phyloP scores from a whole-genome alignment of 208 protist genomes.

The Trypanosoma avium region DNA sequence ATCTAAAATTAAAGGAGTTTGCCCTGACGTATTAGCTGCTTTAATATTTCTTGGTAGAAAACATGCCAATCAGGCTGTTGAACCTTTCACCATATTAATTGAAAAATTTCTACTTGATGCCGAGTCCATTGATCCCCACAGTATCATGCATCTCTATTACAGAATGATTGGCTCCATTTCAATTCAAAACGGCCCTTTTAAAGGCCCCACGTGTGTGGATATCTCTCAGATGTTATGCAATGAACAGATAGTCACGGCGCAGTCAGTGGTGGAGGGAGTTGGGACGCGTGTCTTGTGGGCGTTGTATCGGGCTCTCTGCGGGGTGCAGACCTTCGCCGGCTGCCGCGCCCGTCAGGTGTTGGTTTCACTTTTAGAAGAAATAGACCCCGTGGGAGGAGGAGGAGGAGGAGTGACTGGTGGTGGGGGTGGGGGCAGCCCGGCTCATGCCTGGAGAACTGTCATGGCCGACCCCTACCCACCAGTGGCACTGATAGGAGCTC shows the following conservation, averaged over 20 bases:
- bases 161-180: constrained; percentile 52
- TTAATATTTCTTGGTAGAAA: constrained; percentile 52
- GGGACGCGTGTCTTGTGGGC: constrained; percentile 69
- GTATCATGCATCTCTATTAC: constrained; percentile 55
- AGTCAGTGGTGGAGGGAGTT: constrained; percentile 36
- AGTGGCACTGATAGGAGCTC: constrained; percentile 54
- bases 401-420: too few species aligned
- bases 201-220: constrained; percentile 17
- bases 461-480: constrained; percentile 60
- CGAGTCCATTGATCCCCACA: constrained; percentile 29
- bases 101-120: constrained; percentile 57
- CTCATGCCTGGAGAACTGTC: constrained; percentile 50
- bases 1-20: constrained; percentile 47
- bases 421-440: constrained; percentile 26
- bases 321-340: constrained; percentile 41
- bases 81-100: constrained; percentile 45
- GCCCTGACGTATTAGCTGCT: constrained; percentile 50
- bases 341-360: constrained; percentile 67
- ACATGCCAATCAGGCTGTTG: constrained; percentile 44
- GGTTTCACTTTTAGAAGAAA: constrained; percentile 35
- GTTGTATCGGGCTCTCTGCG: constrained; percentile 53
- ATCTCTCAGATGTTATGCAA: constrained; percentile 41
- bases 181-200: constrained; percentile 41
- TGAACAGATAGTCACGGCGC: constrained; percentile 37
- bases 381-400: constrained; percentile 30